Evolutionary conservation across 345 rosid species (phyloP), one percentile per base, ranked within the genome.

Genomic region (Rubroshorea leprosula): DNA sequence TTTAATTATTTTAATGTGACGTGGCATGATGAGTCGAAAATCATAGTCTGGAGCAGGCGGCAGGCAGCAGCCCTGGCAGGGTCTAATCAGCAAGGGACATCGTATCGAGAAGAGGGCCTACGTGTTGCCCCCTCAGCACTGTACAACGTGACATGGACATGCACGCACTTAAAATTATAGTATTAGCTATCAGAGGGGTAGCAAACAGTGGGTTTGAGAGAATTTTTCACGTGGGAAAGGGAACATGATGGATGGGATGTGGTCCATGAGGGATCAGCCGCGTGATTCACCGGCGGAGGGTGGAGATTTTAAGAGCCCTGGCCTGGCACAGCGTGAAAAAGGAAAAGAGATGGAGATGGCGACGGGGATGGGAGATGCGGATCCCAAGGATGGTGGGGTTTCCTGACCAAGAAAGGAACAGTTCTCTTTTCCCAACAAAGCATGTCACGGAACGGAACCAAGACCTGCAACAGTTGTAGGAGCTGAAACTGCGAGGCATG

Each of bases 101-200:
- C n/a, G n/a, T n/a, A n/a, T n/a, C n/a, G n/a, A n/a, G n/a, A 19
- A 68, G 68, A 58, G 66, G 65, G 9, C 58, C 63, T 25, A 18
- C 20, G 18, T 1, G 1, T 49, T 63, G 75, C 70, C 74, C 25
- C 62, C 64, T 65, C 23, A 18, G 69, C 69, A 20, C 27, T 11
- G 26, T 35, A 65, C 45, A 61, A 55, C 61, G 67, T 63, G 72
- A 38, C 61, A 59, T 23, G 71, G 54, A 35, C 41, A 8, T 35
- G n/a, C n/a, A n/a, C n/a, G n/a, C n/a, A n/a, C n/a, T n/a, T n/a
- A n/a, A n/a, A n/a, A n/a, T n/a, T n/a, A n/a, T n/a, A n/a, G n/a
- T n/a, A n/a, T n/a, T n/a, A n/a, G n/a, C n/a, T n/a, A n/a, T n/a
- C n/a, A n/a, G n/a, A n/a, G n/a, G n/a, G n/a, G n/a, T n/a, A n/a